These are phyloP conservation scores for Pestalotiopsis sp. DNA, from an alignment of 2,329 filamentous ascomycete genomes.

Conservation along the genomic window DNA sequence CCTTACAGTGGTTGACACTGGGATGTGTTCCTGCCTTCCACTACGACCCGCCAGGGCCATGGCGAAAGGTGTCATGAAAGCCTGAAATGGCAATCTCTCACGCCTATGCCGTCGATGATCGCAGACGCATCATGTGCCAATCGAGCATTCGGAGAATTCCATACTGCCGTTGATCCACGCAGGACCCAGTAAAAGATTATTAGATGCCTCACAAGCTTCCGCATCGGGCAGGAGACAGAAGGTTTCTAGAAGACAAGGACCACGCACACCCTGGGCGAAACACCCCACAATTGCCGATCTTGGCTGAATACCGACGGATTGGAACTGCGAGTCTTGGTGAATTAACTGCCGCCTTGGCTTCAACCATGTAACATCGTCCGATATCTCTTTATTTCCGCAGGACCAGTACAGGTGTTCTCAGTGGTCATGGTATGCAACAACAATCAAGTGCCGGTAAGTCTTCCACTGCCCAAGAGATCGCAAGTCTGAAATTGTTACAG, in stretches of 20 bases:
- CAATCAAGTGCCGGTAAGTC: not conserved
- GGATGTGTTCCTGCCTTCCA: too few species aligned
- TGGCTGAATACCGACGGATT: not conserved
- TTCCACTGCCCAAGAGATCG: not conserved
- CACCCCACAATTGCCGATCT: slow-evolving; percentile 1
- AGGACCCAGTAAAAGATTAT: not conserved
- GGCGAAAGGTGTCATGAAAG: not conserved
- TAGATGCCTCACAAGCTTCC: not conserved
- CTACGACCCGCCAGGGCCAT: too few species aligned
- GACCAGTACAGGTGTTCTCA: not conserved
- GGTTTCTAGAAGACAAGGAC: not conserved
- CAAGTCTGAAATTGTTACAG: not conserved
- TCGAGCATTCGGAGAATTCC: not conserved
- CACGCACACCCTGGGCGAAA: not conserved
- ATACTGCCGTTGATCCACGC: not conserved
- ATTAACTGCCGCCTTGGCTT: not conserved
- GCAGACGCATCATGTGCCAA: not conserved
- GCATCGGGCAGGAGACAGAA: not conserved
- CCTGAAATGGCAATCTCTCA: not conserved
- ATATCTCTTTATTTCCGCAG: not conserved
- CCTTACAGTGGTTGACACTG: too few species aligned
- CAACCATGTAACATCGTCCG: not conserved
- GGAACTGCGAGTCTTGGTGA: not conserved
- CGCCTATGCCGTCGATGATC: not conserved
- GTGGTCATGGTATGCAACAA: not conserved